phyloP scores from a whole-genome alignment of 2,329 filamentous ascomycete species.

The Lecanicillium sp. region DNA sequence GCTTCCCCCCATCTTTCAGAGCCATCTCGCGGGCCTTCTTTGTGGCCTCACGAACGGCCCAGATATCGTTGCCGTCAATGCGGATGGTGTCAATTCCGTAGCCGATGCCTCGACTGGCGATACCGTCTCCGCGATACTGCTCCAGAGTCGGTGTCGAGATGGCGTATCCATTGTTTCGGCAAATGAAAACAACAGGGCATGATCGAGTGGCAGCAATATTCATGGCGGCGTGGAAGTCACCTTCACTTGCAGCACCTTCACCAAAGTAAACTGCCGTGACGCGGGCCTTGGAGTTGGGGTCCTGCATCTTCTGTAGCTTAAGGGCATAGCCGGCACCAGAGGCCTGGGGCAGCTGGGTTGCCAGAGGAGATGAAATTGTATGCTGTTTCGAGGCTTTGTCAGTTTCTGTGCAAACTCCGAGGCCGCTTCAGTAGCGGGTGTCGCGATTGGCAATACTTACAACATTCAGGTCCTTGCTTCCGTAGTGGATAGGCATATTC shows the following conservation, averaged over 20 bases:
- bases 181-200: constrained; percentile 85
- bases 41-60: constrained; percentile 76
- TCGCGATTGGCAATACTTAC: constrained; percentile 44
- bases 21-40: constrained; percentile 70
- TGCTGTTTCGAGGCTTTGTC: constrained; percentile 40
- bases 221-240: constrained; percentile 83
- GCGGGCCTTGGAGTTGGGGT: constrained; percentile 57
- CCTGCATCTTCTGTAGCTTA: constrained; percentile 68
- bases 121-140: constrained; percentile 86
- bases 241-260: constrained; percentile 82
- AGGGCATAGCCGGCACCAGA: constrained; percentile 80
- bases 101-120: constrained; percentile 75
- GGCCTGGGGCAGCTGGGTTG: constrained; percentile 84
- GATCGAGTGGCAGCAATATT: constrained; percentile 85
- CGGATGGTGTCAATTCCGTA: constrained; percentile 93
- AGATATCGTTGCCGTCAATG: constrained; percentile 91
- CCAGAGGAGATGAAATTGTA: constrained; percentile 74
- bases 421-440: background rate
- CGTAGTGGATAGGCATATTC: constrained; percentile 98
- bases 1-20: constrained; percentile 69
- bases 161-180: constrained; percentile 87
- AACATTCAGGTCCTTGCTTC: constrained; percentile 74
- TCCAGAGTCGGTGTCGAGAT: constrained; percentile 86
- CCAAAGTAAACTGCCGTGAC: constrained; percentile 83
- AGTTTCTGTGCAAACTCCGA: background rate